Conservation (phyloP, 495 filamentous ascomycete genomes). For the Hyaloscypha bicolor region DNA sequence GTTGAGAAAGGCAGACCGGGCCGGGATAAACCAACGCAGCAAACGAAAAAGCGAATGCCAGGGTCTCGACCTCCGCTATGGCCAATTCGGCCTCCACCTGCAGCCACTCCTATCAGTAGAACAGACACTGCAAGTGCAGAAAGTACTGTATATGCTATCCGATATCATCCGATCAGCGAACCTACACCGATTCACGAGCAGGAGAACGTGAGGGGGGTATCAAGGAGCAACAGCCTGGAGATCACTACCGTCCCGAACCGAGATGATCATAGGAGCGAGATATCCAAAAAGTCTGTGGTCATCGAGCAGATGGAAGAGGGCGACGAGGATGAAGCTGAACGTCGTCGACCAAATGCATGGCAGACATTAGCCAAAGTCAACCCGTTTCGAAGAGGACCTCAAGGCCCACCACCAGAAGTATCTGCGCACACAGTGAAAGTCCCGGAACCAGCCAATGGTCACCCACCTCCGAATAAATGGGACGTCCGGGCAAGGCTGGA, state of each 20-base stretch:
- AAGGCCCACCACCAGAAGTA: constrained; percentile 34
- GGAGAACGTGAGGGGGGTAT: background rate
- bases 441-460: constrained; percentile 32
- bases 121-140: constrained; percentile 55
- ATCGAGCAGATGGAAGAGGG: constrained; percentile 23
- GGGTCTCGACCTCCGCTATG: constrained; percentile 28
- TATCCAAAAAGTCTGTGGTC: constrained; percentile 24
- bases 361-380: constrained; percentile 28
- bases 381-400: constrained; percentile 35
- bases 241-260: constrained; percentile 2
- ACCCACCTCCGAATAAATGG: constrained; percentile 29
- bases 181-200: constrained; percentile 52
- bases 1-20: constrained; percentile 28
- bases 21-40: constrained; percentile 13
- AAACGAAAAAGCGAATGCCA: constrained; percentile 10
- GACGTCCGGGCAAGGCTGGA: constrained; percentile 19
- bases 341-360: constrained; percentile 21
- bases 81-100: constrained; percentile 31
- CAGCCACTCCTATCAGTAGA: constrained; percentile 33
- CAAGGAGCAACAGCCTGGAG: constrained; percentile 21
- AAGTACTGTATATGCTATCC: constrained; percentile 84
- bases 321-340: background rate
- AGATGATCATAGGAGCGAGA: constrained; percentile 33
- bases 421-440: constrained; percentile 19
- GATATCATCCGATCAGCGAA: constrained; percentile 76